These are phyloP conservation scores for Wickerhamiella lipophila DNA, from an alignment of 805 yeast species.

Conservation along the genomic window DNA sequence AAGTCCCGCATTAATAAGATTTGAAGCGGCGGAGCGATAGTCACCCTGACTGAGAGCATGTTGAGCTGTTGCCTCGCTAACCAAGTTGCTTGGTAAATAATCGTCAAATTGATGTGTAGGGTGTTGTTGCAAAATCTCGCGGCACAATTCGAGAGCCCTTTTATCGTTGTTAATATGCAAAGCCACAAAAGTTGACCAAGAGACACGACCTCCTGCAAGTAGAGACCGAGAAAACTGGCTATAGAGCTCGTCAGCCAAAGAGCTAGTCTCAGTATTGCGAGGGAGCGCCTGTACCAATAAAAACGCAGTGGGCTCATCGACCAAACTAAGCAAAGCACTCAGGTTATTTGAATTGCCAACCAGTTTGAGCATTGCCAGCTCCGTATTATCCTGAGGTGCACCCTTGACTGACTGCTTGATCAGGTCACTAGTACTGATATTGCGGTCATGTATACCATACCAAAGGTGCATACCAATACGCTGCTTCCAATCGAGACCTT, in stretches of 20 bases:
- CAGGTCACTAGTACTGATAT: not conserved
- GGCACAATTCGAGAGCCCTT: constrained; percentile 24
- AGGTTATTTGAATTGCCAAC: constrained; percentile 13
- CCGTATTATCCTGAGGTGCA: constrained; percentile 9
- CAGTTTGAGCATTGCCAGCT: constrained; percentile 17
- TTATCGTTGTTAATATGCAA: constrained; percentile 43
- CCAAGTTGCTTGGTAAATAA: constrained; percentile 31
- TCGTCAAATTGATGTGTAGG: constrained; percentile 24
- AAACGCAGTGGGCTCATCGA: constrained; percentile 17
- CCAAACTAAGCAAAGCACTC: constrained; percentile 12
- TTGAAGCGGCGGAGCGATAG: constrained; percentile 45
- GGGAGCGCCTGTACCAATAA: constrained; percentile 18
- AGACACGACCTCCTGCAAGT: constrained; percentile 38
- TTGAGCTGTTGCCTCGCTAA: constrained; percentile 48
- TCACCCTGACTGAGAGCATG: constrained; percentile 39
- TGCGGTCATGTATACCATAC: constrained; percentile 35
- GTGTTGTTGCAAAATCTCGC: constrained; percentile 9
- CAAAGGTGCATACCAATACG: constrained; percentile 47
- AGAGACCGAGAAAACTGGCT: constrained; percentile 12
- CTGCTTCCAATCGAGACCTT: constrained; percentile 53
- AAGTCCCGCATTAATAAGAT: constrained; percentile 47
- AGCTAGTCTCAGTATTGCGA: not conserved
- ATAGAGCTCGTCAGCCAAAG: constrained; percentile 15
- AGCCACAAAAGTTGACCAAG: constrained; percentile 51
- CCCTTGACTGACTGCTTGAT: constrained; percentile 11